Conservation (phyloP, 352 stramenopile species). For the Pythium rishiriense region DNA sequence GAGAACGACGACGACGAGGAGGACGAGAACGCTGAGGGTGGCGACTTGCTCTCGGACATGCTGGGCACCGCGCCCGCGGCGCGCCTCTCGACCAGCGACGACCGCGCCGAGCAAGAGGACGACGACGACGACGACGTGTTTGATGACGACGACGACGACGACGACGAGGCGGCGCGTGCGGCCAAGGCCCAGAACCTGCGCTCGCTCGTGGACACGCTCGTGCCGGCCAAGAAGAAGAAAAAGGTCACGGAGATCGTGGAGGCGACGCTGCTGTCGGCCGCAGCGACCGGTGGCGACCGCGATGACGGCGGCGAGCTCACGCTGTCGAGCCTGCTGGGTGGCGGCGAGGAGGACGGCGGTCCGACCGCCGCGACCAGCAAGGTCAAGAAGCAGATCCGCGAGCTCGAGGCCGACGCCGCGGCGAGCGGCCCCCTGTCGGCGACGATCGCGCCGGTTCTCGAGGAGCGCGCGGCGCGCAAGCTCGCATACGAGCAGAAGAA, state of each 20-base stretch:
- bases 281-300: slow-evolving; percentile 1
- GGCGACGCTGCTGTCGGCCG: slow-evolving; percentile 38
- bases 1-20: slow-evolving; percentile 21
- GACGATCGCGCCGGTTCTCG: slow-evolving; percentile 73
- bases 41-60: slow-evolving; percentile 75
- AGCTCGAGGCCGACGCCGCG: slow-evolving; percentile 65
- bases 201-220: slow-evolving; percentile 50
- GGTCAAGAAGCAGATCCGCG: slow-evolving; percentile 75
- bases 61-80: slow-evolving; percentile 56
- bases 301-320: slow-evolving; percentile 31
- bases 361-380: slow-evolving; percentile 27
- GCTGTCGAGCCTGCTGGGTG: slow-evolving; percentile 44
- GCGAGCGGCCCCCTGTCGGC: slow-evolving; percentile 54
- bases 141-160: slow-evolving; percentile 44
- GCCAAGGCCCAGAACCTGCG: slow-evolving; percentile 51
- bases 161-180: slow-evolving; percentile 35
- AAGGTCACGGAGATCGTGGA: slow-evolving; percentile 50
- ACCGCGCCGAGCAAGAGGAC: slow-evolving; percentile 29
- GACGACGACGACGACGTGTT: slow-evolving; percentile 27
- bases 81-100: slow-evolving; percentile 52
- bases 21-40: slow-evolving; percentile 49
- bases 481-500: slow-evolving; percentile 88
- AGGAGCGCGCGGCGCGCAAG: slow-evolving; percentile 88
- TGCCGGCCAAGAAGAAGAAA: slow-evolving; percentile 45
- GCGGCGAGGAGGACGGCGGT: slow-evolving; percentile 26